Percentiles rank a stretch among this genome's conserved stretches.
Evolutionary conservation across 495 filamentous ascomycete species (phyloP).

Genomic region (Penicillium cinerascens): DNA sequence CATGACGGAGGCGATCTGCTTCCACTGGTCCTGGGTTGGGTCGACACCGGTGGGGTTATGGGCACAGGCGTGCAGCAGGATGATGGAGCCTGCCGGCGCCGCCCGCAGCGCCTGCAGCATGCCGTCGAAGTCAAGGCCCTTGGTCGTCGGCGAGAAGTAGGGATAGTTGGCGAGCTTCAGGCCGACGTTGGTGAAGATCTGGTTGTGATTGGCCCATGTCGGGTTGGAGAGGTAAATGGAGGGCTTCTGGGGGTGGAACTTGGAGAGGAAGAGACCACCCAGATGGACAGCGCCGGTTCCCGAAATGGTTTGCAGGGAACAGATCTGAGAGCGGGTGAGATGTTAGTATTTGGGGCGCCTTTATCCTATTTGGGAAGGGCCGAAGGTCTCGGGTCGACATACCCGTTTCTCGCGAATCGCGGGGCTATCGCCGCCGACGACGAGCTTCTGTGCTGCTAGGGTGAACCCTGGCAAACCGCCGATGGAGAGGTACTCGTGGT

Average conservation of each 20-base stretch:
- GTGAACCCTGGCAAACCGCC: slow-evolving; percentile 83
- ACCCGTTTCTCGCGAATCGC: slow-evolving; percentile 82
- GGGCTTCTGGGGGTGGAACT: slow-evolving; percentile 55
- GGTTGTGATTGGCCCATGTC: slow-evolving; percentile 98
- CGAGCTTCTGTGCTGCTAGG: slow-evolving; percentile 80
- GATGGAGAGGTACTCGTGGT: slow-evolving; percentile 99
- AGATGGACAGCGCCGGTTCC: slow-evolving; percentile 59
- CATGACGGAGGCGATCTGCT: slow-evolving; percentile 74
- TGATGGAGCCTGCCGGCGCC: slow-evolving; percentile 74
- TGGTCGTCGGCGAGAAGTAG: slow-evolving; percentile 84
- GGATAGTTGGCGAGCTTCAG: slow-evolving; percentile 79
- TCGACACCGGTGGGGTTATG: slow-evolving; percentile 99
- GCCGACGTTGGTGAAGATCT: slow-evolving; percentile 93
- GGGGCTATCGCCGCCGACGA: slow-evolving; percentile 75
- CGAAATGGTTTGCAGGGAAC: slow-evolving; percentile 56
- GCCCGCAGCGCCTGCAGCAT: slow-evolving; percentile 65
- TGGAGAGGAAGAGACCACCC: slow-evolving; percentile 53
- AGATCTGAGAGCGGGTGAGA: slow-evolving; percentile 29
- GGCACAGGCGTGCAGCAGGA: slow-evolving; percentile 93
- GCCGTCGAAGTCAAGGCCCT: slow-evolving; percentile 86
- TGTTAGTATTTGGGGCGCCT: not conserved
- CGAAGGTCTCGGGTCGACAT: slow-evolving; percentile 18
- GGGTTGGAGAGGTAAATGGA: slow-evolving; percentile 86
- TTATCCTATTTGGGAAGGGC: not conserved
- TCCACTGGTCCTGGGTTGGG: slow-evolving; percentile 92